These are phyloP conservation scores for Penicillium sumatraense DNA, from an alignment of 2,329 filamentous ascomycete genomes.

Conservation along the genomic window DNA sequence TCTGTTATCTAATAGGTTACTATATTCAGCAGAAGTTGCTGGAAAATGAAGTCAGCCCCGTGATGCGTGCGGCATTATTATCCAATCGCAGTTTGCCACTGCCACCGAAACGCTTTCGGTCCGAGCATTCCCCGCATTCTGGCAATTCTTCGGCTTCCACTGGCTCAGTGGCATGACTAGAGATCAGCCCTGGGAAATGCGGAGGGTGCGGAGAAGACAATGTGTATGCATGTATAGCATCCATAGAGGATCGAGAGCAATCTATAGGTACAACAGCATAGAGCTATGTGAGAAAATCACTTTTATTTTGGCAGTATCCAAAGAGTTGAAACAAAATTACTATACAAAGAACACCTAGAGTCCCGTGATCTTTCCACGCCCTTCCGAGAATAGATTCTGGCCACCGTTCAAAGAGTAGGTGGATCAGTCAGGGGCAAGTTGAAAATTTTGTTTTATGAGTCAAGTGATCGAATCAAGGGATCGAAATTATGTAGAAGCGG, in stretches of 20 bases:
- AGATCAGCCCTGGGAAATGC: not conserved
- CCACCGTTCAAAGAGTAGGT: not conserved
- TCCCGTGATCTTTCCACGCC: not conserved
- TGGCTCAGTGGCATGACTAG: not conserved
- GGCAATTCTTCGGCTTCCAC: slow-evolving; percentile 1
- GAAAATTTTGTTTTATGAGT: not conserved
- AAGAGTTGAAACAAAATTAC: not conserved
- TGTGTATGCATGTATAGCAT: not conserved
- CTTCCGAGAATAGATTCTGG: not conserved
- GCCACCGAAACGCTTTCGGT: not conserved
- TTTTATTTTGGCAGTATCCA: too few species aligned
- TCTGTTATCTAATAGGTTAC: slow-evolving; percentile 4
- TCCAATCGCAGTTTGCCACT: slow-evolving; percentile 1
- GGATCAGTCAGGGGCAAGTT: not conserved
- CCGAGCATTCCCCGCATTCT: slow-evolving; percentile 18
- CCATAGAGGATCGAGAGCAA: too few species aligned
- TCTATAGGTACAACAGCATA: too few species aligned
- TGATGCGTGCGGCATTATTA: not conserved
- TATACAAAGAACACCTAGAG: not conserved
- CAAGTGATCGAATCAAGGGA: not conserved
- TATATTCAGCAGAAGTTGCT: not conserved
- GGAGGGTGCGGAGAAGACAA: not conserved
- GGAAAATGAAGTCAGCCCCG: not conserved
- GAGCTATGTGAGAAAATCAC: too few species aligned
- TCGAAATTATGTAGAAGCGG: not conserved